These are phyloP conservation scores for Hibiscus tridactylites DNA, from an alignment of 345 rosid species.

Conservation along the genomic window DNA sequence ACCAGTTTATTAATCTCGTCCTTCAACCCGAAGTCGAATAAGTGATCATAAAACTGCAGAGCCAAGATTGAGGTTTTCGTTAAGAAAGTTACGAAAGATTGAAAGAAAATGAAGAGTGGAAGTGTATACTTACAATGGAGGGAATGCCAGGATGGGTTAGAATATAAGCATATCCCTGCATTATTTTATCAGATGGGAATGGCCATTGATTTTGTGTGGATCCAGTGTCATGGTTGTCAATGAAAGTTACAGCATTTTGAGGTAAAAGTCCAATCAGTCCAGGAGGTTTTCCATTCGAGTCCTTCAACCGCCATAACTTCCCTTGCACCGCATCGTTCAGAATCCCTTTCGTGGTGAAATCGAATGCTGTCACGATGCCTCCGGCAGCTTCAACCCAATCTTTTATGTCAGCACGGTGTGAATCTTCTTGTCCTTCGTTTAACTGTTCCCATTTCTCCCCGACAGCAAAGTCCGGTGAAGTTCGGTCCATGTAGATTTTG, in stretches of 20 bases:
- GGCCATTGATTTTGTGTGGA: constrained; percentile 52
- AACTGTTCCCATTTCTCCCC: constrained; percentile 70
- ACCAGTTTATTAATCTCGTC: constrained; percentile 43
- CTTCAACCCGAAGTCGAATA: constrained; percentile 58
- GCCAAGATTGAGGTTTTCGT: not conserved
- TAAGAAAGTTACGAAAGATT: not conserved
- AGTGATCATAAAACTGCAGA: constrained; percentile 73
- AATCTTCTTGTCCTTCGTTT: constrained; percentile 48
- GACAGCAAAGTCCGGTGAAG: constrained; percentile 65
- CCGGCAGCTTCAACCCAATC: constrained; percentile 60
- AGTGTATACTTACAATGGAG: constrained; percentile 39
- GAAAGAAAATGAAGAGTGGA: not conserved
- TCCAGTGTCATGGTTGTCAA: constrained; percentile 78
- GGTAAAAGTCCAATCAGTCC: constrained; percentile 74
- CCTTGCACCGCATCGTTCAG: constrained; percentile 69
- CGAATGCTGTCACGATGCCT: constrained; percentile 56
- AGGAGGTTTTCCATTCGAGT: constrained; percentile 63
- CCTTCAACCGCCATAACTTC: constrained; percentile 66
- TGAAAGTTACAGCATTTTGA: constrained; percentile 61
- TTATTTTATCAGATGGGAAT: constrained; percentile 69
- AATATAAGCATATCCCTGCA: constrained; percentile 79
- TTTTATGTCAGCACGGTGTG: constrained; percentile 42
- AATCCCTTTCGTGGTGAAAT: constrained; percentile 79
- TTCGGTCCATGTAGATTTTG: constrained; percentile 37
- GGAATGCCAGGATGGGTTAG: constrained; percentile 81